Base-by-base conservation (phyloP, 805 yeast species). In the Saccharomycopsis fermentans region DNA sequence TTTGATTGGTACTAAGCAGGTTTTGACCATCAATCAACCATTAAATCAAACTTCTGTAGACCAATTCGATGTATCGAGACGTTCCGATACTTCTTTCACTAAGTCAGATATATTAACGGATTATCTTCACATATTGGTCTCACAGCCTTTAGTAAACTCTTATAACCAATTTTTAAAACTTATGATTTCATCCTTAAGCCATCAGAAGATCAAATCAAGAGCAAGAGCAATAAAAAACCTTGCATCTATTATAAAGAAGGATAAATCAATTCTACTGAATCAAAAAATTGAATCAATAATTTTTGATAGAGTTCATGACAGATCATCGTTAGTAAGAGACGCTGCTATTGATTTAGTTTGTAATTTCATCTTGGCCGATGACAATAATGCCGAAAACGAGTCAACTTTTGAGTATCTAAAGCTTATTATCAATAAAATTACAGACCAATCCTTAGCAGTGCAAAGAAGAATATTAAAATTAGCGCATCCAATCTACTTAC, bases 301-400 rank as follows among this genome's bases (percentile, higher is more conserved):
- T 2, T 71, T 81, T 1, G 72, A 69, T 9, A 71, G 82, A 52
- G 70, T 90, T 40, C 69, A 66, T 4, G 92, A 86, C 61, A 66
- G 77, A 0, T 86, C 90, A 1, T 82, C 95, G 0, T 77, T 84
- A 43, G 92, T 89, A 0, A 77, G 90, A 59, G 90, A 86, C 64
- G 88, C 95, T 0, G 84, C 84, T 1, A 71, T 90, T 32, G 94
- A 87, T 50, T 73, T 90, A 43, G 69, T 90, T 27, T 76, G 77
- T 11, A 75, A 73, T 55, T 80, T 77, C 57, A 66, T 83, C 43
- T 65, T 70, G 2, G 63, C 72, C 1, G 74, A 74, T 55, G 80
- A 81, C 0, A 76, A 73, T 2, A 66, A 77, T 34, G 72, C 79
- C 21, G 74, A 75, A 1, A 77, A 76, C 29, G 83, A 81, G 65